Base-by-base conservation (phyloP, 345 rosid species). In the Lenwebbia sp. region DNA sequence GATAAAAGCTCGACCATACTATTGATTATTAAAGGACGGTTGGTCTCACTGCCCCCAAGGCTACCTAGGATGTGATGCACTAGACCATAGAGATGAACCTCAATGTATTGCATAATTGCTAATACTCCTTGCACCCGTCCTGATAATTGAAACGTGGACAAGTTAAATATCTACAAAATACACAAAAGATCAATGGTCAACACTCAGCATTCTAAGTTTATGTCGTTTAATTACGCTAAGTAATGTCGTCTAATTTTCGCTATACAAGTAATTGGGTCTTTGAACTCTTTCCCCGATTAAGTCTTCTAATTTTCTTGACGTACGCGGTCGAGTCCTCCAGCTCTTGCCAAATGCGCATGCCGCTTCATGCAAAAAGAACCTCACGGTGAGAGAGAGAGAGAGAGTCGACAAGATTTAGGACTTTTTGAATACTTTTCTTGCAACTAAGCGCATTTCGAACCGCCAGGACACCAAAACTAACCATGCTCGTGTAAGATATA, bases 1-100 rank as follows among this genome's bases (percentile, higher is more conserved):
- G 0, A 13, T 13, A 58, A 58, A 58, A n/a, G 37, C 8, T 58
- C 2, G 5, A 28, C 0, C 5, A 0, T 30, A 15, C 1, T 1
- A 0, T 33, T 65, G 19, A 2, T 9, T 65, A 0, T 65, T 0
- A 19, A 33, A 2, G 13, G 7, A 33, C 6, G 1, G 78, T 33
- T 65, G 25, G 78, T 12, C 3, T 17, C 1, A 0, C 0, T 4
- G 1, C 44, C 13, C 5, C 13, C 25, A 4, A 17, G 13, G 25
- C 44, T 65, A 62, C 30, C 11, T 14, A 28, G 0, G 11, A 28
- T 14, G 40, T 14, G 22, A 30, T 30, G 40, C 75, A 62, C 10
- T 2, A 30, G 22, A 62, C 21, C 14, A 28, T 15, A 28, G 22
- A 28, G 74, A 60, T 28, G 4, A 9, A 28, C 74, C 74, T 6